These are phyloP conservation scores for Phytophthora syringae DNA, from an alignment of 352 stramenopile species.

Conservation along the genomic window DNA sequence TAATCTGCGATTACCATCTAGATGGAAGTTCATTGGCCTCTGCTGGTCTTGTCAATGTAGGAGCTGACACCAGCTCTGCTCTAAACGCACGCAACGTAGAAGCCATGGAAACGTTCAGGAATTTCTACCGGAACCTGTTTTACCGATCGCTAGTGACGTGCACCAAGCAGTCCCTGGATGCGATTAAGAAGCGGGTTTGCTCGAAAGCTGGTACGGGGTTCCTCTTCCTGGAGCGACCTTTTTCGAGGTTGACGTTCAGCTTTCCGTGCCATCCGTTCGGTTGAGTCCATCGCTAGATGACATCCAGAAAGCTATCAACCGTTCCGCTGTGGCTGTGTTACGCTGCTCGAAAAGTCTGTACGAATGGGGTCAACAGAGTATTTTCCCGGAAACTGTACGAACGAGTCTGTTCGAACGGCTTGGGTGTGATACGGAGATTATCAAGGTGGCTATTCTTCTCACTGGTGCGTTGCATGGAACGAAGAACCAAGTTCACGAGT, in stretches of 20 bases:
- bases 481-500: slow-evolving; percentile 87
- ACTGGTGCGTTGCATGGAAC: slow-evolving; percentile 85
- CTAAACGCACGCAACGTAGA: slow-evolving; percentile 42
- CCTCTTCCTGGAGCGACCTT: slow-evolving; percentile 83
- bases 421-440: slow-evolving; percentile 88
- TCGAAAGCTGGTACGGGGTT: slow-evolving; percentile 82
- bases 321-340: slow-evolving; percentile 76
- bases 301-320: slow-evolving; percentile 88
- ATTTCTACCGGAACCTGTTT: slow-evolving; percentile 85
- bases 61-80: background rate
- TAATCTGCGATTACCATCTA: slow-evolving; percentile 76
- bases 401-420: slow-evolving; percentile 85
- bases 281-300: slow-evolving; percentile 85
- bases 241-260: slow-evolving; percentile 89
- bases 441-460: slow-evolving; percentile 88
- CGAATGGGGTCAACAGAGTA: slow-evolving; percentile 80
- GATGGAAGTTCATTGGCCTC: slow-evolving; percentile 34
- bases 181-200: slow-evolving; percentile 86
- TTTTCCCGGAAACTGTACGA: slow-evolving; percentile 54
- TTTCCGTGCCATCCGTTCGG: slow-evolving; percentile 80
- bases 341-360: slow-evolving; percentile 84
- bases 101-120: slow-evolving; percentile 56
- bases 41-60: background rate
- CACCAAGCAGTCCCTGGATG: slow-evolving; percentile 79
- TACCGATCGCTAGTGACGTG: slow-evolving; percentile 84